Evolutionary conservation across 2,329 filamentous ascomycete species (phyloP), one percentile per base, ranked within the genome.

Genomic region (Alternaria triticina): DNA sequence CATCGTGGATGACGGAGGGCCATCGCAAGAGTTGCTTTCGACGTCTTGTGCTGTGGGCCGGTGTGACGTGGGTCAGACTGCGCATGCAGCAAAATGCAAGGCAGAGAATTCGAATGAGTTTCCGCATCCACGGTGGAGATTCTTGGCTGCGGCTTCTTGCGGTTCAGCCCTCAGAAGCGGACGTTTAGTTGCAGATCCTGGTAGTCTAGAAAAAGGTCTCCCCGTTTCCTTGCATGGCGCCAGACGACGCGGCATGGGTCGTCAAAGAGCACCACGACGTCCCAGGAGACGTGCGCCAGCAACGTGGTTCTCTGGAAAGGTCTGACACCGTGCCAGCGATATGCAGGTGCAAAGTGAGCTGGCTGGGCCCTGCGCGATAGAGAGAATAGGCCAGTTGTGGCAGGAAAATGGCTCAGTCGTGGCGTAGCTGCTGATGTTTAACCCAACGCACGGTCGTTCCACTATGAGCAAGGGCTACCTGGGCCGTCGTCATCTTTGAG

Each of bases 401-500:
- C 36, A 33, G 52, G 25, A 47, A 47, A 54, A 40, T 27, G 25
- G 50, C 52, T 51, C 52, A 36, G 49, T 61, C 44, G 61, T 66
- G 64, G 64, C 61, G 57, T 58, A 61, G 54, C 47, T 52, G 44
- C 50, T 58, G 23, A 58, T 49, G 57, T 61, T 51, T 54, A 43
- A 49, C 62, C 59, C 45, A 65, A 55, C 62, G 64, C 70, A 68
- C 68, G 59, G 60, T 57, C 52, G 64, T 50, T 58, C 64, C 68
- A 66, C 67, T 69, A 61, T 68, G 61, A 63, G 43, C 71, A 68
- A 68, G 73, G 73, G 62, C 36, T 71, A 64, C 58, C 52, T 62
- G 66, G 60, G 69, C 67, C 66, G 62, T 76, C 69, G 74, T 76
- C 72, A 75, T 77, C 54, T 63, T 60, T 56, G 36, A 64, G 57